These are phyloP conservation scores for Penicillium lividum DNA, from an alignment of 495 filamentous ascomycete species.

Conservation along the genomic window DNA sequence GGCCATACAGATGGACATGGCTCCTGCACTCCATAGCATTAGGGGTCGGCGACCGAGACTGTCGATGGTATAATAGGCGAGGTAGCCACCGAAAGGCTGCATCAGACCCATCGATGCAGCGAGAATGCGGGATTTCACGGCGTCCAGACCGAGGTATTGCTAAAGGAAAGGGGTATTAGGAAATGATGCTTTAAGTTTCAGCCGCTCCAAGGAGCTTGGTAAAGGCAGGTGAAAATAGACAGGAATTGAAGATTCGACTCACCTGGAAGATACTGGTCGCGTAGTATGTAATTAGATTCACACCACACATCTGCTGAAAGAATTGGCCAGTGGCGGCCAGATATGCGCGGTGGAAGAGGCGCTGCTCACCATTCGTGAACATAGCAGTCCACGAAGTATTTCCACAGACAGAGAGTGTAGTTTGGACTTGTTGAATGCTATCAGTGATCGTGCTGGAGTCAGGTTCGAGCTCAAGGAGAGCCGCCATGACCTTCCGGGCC, in stretches of 20 bases:
- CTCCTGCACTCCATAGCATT: conserved; percentile 55
- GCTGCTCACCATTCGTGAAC: conserved; percentile 27
- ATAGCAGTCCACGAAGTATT: conserved; percentile 21
- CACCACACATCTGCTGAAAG: conserved; percentile 59
- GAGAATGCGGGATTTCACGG: conserved; percentile 80
- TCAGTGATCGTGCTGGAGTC: conserved; percentile 26
- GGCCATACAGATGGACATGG: conserved; percentile 63
- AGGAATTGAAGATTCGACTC: background rate
- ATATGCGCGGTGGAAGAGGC: conserved; percentile 26
- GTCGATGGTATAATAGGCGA: conserved; percentile 77
- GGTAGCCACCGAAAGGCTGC: conserved; percentile 70
- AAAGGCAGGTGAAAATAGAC: background rate
- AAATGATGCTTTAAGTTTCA: too few species aligned
- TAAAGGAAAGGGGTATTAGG: conserved; percentile 20
- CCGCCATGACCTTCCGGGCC: conserved; percentile 42
- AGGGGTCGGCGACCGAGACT: conserved; percentile 67
- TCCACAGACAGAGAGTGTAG: conserved; percentile 28
- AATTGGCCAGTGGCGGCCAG: conserved; percentile 38
- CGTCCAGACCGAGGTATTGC: conserved; percentile 56
- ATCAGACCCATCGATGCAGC: conserved; percentile 76
- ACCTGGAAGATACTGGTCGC: conserved; percentile 54
- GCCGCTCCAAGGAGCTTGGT: too few species aligned
- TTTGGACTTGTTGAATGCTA: conserved; percentile 36
- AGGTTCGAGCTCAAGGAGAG: conserved; percentile 27
- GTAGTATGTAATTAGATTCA: conserved; percentile 63